phyloP scores from a whole-genome alignment of 139 green algal genomes.

The Bryopsis sp. region DNA sequence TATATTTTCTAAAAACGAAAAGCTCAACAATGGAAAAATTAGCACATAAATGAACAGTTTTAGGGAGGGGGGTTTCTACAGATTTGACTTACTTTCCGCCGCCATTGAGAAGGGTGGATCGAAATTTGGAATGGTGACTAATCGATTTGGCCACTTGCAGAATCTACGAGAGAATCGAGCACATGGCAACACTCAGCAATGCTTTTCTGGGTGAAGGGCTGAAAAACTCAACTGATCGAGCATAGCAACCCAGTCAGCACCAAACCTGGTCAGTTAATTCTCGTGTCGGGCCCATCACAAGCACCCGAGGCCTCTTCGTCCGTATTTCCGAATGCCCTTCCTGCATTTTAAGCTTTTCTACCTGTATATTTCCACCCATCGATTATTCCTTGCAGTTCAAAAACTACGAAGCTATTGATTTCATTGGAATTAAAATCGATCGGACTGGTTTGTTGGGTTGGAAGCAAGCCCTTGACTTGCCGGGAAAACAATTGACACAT shows the following conservation, averaged over 20 bases:
- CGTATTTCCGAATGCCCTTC: conserved; percentile 25
- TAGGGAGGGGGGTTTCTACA: too few relatives aligned
- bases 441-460: background rate
- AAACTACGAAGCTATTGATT: conserved; percentile 33
- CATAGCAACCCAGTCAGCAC: background rate
- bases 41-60: too few relatives aligned
- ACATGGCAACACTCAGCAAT: too few relatives aligned
- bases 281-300: conserved; percentile 79
- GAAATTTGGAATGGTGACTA: conserved; percentile 72
- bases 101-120: conserved; percentile 39
- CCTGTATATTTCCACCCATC: too few relatives aligned
- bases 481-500: too few relatives aligned
- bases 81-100: conserved; percentile 1
- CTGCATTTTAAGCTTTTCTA: too few relatives aligned
- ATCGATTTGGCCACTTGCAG: conserved; percentile 72
- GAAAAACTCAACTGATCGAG: background rate
- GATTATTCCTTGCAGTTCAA: conserved; percentile 61
- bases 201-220: too few relatives aligned
- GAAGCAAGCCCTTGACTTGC: too few relatives aligned
- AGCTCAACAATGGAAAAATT: too few relatives aligned
- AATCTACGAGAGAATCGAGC: conserved; percentile 37
- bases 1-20: background rate
- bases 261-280: conserved; percentile 83
- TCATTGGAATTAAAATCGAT: background rate
- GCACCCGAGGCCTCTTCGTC: conserved; percentile 57